phyloP scores from a whole-genome alignment of 768 basidiomycete species.

The Pleurotus pulmonarius region DNA sequence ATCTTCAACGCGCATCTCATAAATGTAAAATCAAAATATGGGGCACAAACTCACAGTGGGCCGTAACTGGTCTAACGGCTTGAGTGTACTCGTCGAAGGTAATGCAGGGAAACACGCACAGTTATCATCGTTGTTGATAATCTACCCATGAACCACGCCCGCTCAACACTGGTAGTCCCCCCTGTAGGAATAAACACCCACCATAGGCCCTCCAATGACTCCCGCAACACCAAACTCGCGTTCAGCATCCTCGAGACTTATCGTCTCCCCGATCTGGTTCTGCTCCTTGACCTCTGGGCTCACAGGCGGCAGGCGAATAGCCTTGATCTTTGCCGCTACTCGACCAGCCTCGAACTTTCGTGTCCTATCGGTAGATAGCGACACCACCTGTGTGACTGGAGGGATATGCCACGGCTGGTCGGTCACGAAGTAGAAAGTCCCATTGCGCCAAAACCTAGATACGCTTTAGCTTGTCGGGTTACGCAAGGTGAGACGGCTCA shows the following conservation, averaged over 20 bases:
- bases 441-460: background rate
- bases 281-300: background rate
- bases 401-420: constrained; percentile 4
- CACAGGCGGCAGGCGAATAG: background rate
- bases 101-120: background rate
- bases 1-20: background rate
- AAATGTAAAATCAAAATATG: background rate
- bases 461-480: background rate
- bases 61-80: background rate
- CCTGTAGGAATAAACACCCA: background rate
- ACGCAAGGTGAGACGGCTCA: background rate
- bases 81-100: background rate
- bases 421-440: background rate
- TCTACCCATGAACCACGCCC: background rate
- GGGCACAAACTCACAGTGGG: background rate
- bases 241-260: constrained; percentile 1
- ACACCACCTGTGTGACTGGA: background rate
- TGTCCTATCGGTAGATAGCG: background rate
- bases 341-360: background rate
- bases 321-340: background rate
- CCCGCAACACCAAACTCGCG: background rate
- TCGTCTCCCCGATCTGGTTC: constrained; percentile 1
- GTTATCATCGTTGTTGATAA: constrained; percentile 4
- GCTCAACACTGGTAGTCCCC: background rate
- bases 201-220: constrained; percentile 1